A percentile compares a stretch with the other conserved stretches of the same genome.
These are phyloP conservation scores for Agaricus sinodeliciosus DNA, from an alignment of 768 basidiomycete genomes.

Conservation along the genomic window DNA sequence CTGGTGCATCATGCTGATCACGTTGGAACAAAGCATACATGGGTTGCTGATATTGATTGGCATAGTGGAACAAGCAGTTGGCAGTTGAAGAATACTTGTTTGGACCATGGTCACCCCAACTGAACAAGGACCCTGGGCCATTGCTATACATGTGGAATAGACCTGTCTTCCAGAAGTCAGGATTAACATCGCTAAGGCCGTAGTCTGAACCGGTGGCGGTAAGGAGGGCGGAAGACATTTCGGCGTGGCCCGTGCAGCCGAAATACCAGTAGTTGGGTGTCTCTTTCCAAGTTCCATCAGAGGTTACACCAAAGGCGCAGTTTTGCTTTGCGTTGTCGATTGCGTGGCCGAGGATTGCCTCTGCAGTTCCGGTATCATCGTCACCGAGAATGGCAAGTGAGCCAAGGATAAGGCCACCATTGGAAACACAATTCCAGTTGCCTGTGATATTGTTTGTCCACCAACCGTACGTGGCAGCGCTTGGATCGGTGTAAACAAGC, in stretches of 20 bases:
- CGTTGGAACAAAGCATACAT: constrained; percentile 85
- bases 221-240: constrained; percentile 77
- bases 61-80: constrained; percentile 81
- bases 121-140: constrained; percentile 82
- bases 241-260: constrained; percentile 85
- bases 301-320: constrained; percentile 56
- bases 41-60: constrained; percentile 59
- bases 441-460: constrained; percentile 70
- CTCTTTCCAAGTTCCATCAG: constrained; percentile 90
- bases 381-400: constrained; percentile 87
- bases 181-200: constrained; percentile 63
- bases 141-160: constrained; percentile 85
- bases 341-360: constrained; percentile 58
- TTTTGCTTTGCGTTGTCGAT: constrained; percentile 70
- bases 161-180: constrained; percentile 67
- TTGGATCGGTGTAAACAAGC: constrained; percentile 35
- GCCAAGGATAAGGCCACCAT: constrained; percentile 82
- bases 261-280: constrained; percentile 96
- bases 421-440: constrained; percentile 99
- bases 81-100: constrained; percentile 96
- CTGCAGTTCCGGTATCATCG: constrained; percentile 68
- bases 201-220: constrained; percentile 84
- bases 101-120: constrained; percentile 81
- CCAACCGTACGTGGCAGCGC: constrained; percentile 53
- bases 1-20: constrained; percentile 75